Conservation (phyloP, 2,329 filamentous ascomycete genomes). For the Calonectria ilicicola region DNA sequence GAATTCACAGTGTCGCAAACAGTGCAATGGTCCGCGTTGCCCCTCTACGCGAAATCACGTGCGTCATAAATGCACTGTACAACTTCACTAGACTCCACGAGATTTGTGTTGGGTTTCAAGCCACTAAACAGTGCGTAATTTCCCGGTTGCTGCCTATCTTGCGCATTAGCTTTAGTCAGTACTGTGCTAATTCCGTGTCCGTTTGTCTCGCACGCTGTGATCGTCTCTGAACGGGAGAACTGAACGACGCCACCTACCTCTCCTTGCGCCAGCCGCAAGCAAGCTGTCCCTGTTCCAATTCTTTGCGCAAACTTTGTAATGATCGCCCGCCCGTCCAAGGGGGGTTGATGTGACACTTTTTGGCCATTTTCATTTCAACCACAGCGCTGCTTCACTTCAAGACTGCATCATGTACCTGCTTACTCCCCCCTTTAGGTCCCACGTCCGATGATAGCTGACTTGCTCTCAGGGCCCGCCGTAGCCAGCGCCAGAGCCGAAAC, state of each 20-base stretch:
- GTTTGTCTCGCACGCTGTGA: conserved; percentile 32
- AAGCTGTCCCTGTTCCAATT: conserved; percentile 11
- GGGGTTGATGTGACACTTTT: neutral
- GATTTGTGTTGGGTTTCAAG: neutral
- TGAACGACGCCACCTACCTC: conserved; percentile 37
- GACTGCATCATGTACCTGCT: neutral
- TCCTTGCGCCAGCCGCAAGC: conserved; percentile 35
- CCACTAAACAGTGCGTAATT: conserved; percentile 17
- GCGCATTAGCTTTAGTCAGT: conserved; percentile 38
- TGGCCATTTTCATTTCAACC: neutral
- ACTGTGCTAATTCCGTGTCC: conserved; percentile 48
- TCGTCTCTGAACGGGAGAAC: conserved; percentile 25
- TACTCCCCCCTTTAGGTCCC: neutral
- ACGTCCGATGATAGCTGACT: conserved; percentile 24
- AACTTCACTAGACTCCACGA: neutral
- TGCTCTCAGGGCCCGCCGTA: conserved; percentile 33
- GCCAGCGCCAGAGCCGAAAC: conserved; percentile 29
- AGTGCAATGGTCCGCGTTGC: conserved; percentile 34
- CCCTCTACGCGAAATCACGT: conserved; percentile 51
- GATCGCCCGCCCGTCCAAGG: neutral
- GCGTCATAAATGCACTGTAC: conserved; percentile 31
- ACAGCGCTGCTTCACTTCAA: neutral
- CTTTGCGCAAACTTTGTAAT: neutral
- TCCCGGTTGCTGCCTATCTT: neutral
- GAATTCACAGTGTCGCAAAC: conserved; percentile 46